Percentiles rank a stretch among this genome's conserved stretches.
These are phyloP conservation scores for Penicillium griseofulvum DNA, from an alignment of 2,329 filamentous ascomycete genomes.

Conservation along the genomic window DNA sequence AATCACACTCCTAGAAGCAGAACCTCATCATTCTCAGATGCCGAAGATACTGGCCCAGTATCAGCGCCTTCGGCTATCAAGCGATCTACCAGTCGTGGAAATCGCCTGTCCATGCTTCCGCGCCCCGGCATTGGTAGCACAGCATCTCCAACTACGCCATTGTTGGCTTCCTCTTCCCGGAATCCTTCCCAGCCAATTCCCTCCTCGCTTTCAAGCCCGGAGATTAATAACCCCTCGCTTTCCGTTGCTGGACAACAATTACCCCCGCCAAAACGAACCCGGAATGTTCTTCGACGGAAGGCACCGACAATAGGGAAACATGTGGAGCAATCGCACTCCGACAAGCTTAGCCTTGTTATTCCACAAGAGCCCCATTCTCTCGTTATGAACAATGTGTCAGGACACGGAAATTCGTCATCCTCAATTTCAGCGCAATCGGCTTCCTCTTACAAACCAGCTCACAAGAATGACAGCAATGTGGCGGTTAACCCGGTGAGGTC, in stretches of 20 bases:
- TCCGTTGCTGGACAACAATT: conserved; percentile 15
- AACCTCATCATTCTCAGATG: conserved; percentile 30
- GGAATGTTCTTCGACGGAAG: conserved; percentile 44
- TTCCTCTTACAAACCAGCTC: conserved; percentile 15
- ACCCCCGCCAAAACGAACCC: conserved; percentile 25
- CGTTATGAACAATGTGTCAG: conserved; percentile 16
- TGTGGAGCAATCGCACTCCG: conserved; percentile 21
- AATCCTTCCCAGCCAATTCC: conserved; percentile 10
- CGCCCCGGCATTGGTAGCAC: conserved; percentile 26
- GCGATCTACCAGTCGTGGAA: conserved; percentile 23
- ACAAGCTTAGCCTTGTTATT: conserved; percentile 35
- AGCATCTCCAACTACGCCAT: conserved; percentile 16
- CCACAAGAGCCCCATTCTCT: conserved; percentile 19
- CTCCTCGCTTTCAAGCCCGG: conserved; percentile 14
- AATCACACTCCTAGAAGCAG: conserved; percentile 22
- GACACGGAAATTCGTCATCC: conserved; percentile 10
- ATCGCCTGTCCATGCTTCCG: conserved; percentile 30
- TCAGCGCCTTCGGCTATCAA: conserved; percentile 20
- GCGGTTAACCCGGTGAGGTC: conserved; percentile 12
- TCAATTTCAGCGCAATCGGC: conserved; percentile 8
- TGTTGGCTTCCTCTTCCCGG: conserved; percentile 13
- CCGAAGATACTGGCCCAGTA: conserved; percentile 23
- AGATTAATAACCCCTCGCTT: conserved; percentile 12
- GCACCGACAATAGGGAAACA: conserved; percentile 42
- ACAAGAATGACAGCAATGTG: conserved; percentile 13